Conservation (phyloP, 768 basidiomycete species). For the Pisolithus albus region DNA sequence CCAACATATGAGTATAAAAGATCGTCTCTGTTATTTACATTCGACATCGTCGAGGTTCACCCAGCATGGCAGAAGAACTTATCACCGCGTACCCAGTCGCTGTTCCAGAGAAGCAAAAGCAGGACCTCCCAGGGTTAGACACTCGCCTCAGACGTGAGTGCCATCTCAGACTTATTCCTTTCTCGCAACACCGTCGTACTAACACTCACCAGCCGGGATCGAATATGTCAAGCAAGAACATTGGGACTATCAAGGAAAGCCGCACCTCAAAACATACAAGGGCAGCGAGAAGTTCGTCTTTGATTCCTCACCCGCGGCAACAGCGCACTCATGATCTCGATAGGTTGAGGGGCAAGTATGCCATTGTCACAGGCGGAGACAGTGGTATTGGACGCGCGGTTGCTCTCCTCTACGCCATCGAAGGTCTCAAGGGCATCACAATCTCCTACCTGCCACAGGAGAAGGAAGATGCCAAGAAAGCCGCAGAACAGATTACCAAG, state of each 20-base stretch:
- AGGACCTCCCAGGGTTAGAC: slow-evolving; percentile 45
- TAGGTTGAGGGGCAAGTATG: slow-evolving; percentile 4
- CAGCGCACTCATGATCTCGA: background rate
- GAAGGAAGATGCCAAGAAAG: slow-evolving; percentile 45
- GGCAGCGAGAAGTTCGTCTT: slow-evolving; percentile 39
- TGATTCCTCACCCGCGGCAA: background rate
- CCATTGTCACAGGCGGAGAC: slow-evolving; percentile 30
- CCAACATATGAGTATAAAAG: background rate
- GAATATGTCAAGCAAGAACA: slow-evolving; percentile 37
- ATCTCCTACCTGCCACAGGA: slow-evolving; percentile 52
- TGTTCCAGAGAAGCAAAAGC: slow-evolving; percentile 36
- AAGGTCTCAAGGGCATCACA: slow-evolving; percentile 46
- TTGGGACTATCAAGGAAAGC: slow-evolving; percentile 48
- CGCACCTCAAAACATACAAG: slow-evolving; percentile 44
- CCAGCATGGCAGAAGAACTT: slow-evolving; percentile 11
- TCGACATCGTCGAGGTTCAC: background rate
- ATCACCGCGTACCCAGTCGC: slow-evolving; percentile 31
- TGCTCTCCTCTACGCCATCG: slow-evolving; percentile 45
- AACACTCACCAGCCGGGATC: slow-evolving; percentile 21
- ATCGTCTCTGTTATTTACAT: background rate
- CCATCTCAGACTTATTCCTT: background rate
- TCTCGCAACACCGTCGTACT: slow-evolving; percentile 11
- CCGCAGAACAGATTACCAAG: slow-evolving; percentile 40
- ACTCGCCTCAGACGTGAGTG: slow-evolving; percentile 38
- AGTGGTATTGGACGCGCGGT: slow-evolving; percentile 48